Percentiles rank a stretch among this genome's conserved stretches.
phyloP scores from a whole-genome alignment of 1,284 basidiomycete genomes.

The Rhizoctonia solani region DNA sequence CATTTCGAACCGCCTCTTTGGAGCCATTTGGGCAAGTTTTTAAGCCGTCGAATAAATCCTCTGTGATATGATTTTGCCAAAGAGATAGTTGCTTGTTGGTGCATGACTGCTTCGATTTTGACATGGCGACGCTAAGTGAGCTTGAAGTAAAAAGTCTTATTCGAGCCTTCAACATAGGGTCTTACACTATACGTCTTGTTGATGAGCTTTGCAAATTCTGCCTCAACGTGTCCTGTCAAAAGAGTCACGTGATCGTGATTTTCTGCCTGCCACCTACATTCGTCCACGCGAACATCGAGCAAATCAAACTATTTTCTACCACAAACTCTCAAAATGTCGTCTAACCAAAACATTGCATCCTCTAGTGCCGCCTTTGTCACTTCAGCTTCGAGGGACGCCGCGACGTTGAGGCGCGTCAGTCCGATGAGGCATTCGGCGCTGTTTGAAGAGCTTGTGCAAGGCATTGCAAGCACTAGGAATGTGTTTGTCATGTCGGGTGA shows the following conservation, averaged over 20 bases:
- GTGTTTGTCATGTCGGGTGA: slow-evolving; percentile 1
- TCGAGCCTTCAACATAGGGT: too few relatives aligned
- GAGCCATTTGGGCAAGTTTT: neutral
- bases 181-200: too few relatives aligned
- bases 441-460: neutral
- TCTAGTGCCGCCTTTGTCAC: too few relatives aligned
- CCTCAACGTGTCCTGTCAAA: too few relatives aligned
- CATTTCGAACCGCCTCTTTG: neutral
- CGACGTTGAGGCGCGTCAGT: neutral
- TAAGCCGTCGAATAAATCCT: neutral
- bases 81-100: neutral
- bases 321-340: too few relatives aligned
- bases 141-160: too few relatives aligned
- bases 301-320: too few relatives aligned
- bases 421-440: neutral
- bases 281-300: too few relatives aligned
- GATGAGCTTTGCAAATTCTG: too few relatives aligned
- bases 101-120: neutral
- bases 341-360: too few relatives aligned
- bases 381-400: neutral
- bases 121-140: neutral
- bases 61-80: neutral
- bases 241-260: too few relatives aligned
- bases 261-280: too few relatives aligned
- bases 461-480: neutral